These are phyloP conservation scores for Cupressus sempervirens DNA, from an alignment of 75 land plant genomes.

Conservation along the genomic window DNA sequence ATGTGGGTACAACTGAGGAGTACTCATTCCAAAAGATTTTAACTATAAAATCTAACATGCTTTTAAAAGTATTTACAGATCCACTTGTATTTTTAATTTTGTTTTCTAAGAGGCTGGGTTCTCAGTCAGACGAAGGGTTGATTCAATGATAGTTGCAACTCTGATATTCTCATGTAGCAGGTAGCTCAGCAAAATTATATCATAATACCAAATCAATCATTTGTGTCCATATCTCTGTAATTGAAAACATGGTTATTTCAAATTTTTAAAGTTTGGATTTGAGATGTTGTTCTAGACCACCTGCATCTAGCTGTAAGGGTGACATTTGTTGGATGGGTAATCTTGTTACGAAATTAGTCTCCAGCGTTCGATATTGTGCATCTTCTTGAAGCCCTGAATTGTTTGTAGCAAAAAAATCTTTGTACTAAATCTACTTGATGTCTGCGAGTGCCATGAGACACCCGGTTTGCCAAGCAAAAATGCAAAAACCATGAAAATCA, in stretches of 20 bases:
- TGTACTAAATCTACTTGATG: not conserved
- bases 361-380: no score
- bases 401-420: not conserved
- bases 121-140: not conserved
- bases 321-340: no score
- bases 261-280: not conserved
- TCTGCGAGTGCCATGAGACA: not conserved
- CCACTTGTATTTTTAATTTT: not conserved
- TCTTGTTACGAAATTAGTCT: no score
- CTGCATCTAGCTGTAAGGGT: no score
- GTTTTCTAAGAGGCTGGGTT: not conserved
- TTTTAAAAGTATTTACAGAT: not conserved
- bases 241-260: not conserved
- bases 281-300: not conserved
- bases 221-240: not conserved
- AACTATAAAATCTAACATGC: not conserved
- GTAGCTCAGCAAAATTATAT: not conserved
- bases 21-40: not conserved
- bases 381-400: not conserved
- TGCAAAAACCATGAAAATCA: not conserved
- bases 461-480: not conserved
- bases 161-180: not conserved
- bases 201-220: not conserved
- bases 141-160: not conserved
- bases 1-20: not conserved